phyloP scores from a whole-genome alignment of 495 filamentous ascomycete species.

The Hypoxylon fuscum region DNA sequence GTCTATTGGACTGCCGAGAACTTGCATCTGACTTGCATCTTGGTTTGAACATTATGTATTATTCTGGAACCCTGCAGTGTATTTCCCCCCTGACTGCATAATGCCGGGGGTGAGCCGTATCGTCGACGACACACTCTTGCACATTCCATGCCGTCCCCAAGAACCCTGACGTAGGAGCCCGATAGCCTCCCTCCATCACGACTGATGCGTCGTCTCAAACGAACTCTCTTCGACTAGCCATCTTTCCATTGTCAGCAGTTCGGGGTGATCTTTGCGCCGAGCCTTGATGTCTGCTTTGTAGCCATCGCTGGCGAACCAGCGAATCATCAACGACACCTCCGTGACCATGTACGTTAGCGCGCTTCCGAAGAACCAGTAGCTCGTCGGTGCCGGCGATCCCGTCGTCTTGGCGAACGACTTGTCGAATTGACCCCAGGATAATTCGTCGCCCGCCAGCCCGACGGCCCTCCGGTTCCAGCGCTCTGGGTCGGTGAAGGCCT shows the following conservation, averaged over 20 bases:
- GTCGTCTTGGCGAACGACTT: constrained; percentile 50
- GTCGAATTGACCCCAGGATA: constrained; percentile 52
- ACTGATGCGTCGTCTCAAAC: constrained; percentile 40
- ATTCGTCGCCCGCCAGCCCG: constrained; percentile 57
- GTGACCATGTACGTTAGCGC: constrained; percentile 49
- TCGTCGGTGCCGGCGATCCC: constrained; percentile 48
- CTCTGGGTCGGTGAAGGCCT: constrained; percentile 59
- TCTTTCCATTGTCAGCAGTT: constrained; percentile 51
- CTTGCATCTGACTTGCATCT: not conserved
- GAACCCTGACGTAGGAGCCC: not conserved
- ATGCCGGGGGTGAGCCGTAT: no score
- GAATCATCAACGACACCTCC: constrained; percentile 56
- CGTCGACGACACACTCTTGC: no score
- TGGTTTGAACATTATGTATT: not conserved
- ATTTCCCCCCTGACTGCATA: not conserved
- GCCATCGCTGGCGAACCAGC: constrained; percentile 57
- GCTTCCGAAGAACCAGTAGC: constrained; percentile 51
- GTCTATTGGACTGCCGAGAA: not conserved
- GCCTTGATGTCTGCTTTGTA: constrained; percentile 54
- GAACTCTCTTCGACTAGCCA: constrained; percentile 52
- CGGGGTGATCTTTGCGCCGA: constrained; percentile 48
- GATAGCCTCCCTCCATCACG: constrained; percentile 3
- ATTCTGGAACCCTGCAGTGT: not conserved
- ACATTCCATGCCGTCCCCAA: no score
- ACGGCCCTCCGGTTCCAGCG: constrained; percentile 50